Percentiles rank a stretch among this genome's conserved stretches.
phyloP scores from a whole-genome alignment of 108 stramenopile genomes.

The Pseudonitzschia pungens region DNA sequence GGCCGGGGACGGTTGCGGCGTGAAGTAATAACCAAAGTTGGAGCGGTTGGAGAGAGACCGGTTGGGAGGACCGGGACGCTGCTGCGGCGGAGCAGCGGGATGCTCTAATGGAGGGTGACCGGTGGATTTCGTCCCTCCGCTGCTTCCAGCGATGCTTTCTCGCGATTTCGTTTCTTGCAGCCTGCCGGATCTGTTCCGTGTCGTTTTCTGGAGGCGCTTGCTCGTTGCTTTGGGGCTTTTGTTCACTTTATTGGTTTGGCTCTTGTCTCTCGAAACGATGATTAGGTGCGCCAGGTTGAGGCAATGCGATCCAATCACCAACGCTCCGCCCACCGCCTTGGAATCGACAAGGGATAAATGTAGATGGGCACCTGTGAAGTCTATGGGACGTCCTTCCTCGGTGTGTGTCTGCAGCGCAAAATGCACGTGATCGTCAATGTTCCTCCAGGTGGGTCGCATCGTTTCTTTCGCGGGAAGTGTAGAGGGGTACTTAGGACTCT shows the following conservation, averaged over 20 bases:
- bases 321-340: neutral
- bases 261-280: constrained; percentile 15
- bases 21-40: neutral
- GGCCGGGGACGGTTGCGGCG: neutral
- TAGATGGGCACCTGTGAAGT: constrained; percentile 41
- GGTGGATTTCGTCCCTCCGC: too few species aligned
- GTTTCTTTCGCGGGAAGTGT: constrained; percentile 18
- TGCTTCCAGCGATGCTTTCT: too few species aligned
- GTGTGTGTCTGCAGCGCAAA: constrained; percentile 33
- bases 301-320: constrained; percentile 34
- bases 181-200: neutral
- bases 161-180: neutral
- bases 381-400: constrained; percentile 30
- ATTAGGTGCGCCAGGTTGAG: constrained; percentile 44
- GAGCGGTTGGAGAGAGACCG: neutral
- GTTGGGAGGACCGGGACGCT: neutral
- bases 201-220: neutral
- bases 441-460: constrained; percentile 33
- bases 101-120: neutral
- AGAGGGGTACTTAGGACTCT: constrained; percentile 12
- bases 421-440: constrained; percentile 37
- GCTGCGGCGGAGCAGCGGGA: too few species aligned
- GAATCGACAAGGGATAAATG: constrained; percentile 34
- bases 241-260: neutral
- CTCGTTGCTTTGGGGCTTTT: neutral